phyloP scores from a whole-genome alignment of 371 early-diverging fungal species.

The Apophysomyces sp. region DNA sequence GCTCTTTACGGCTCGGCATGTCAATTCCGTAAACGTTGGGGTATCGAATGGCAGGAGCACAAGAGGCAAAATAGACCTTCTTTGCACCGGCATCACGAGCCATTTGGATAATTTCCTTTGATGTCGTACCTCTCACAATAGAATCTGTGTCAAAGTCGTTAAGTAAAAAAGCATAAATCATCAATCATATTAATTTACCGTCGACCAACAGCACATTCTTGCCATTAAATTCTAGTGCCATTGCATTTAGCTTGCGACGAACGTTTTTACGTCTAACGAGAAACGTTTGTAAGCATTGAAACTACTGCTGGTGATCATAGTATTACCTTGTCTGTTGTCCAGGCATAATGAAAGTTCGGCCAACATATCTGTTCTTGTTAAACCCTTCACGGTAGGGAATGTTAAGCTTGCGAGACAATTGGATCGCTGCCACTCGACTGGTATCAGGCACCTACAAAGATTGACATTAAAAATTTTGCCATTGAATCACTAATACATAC shows the following conservation, averaged over 20 bases:
- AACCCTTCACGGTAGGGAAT: slow-evolving; percentile 96
- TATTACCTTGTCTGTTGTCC: slow-evolving; percentile 75
- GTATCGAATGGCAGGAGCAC: slow-evolving; percentile 93
- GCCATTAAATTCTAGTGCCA: slow-evolving; percentile 92
- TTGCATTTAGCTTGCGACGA: slow-evolving; percentile 96
- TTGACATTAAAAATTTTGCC: not conserved
- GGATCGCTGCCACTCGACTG: slow-evolving; percentile 90
- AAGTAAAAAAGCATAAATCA: not conserved
- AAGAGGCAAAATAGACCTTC: slow-evolving; percentile 97
- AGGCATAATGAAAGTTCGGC: slow-evolving; percentile 98
- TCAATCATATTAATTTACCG: slow-evolving; percentile 50
- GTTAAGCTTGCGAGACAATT: slow-evolving; percentile 83
- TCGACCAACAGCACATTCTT: slow-evolving; percentile 97
- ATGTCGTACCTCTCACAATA: slow-evolving; percentile 97
- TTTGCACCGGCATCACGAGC: slow-evolving; percentile 97
- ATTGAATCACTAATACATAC: slow-evolving; percentile 37
- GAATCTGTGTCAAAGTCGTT: slow-evolving; percentile 59
- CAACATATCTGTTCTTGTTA: slow-evolving; percentile 97
- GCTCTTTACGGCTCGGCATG: slow-evolving; percentile 93
- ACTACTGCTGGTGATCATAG: not conserved
- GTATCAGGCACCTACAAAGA: slow-evolving; percentile 89
- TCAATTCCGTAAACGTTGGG: slow-evolving; percentile 99
- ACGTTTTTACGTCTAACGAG: slow-evolving; percentile 81
- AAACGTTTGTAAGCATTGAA: not conserved
- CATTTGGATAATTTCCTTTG: slow-evolving; percentile 97